Evolutionary conservation across 2,329 filamentous ascomycete genomes (phyloP).

Genomic region (Aureobasidium sp.): DNA sequence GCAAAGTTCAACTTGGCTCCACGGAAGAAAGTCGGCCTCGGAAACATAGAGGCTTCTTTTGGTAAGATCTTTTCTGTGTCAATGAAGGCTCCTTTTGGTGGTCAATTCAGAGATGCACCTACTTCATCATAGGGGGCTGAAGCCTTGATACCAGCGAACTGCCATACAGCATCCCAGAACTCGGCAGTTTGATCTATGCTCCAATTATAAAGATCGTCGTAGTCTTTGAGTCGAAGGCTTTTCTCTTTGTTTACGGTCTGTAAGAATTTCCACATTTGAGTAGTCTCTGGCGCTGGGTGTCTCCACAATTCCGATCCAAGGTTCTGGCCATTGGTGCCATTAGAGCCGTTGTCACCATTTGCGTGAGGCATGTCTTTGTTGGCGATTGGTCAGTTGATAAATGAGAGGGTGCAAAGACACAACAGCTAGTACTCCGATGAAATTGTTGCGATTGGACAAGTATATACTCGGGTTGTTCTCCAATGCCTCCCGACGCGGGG

Average conservation of each 20-base stretch:
- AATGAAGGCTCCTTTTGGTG: constrained; percentile 9
- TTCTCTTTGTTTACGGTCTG: constrained; percentile 60
- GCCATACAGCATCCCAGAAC: constrained; percentile 84
- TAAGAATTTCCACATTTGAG: constrained; percentile 39
- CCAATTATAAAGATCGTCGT: constrained; percentile 75
- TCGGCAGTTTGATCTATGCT: constrained; percentile 64
- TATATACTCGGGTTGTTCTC: constrained; percentile 1
- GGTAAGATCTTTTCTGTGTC: constrained; percentile 54
- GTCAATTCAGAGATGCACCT: constrained; percentile 18
- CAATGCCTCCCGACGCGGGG: background rate
- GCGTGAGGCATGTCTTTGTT: background rate
- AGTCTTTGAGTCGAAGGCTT: constrained; percentile 52
- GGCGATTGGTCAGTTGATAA: background rate
- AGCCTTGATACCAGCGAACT: constrained; percentile 66
- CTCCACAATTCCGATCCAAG: constrained; percentile 23
- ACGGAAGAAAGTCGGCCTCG: constrained; percentile 76
- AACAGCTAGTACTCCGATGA: background rate
- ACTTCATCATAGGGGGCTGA: constrained; percentile 55
- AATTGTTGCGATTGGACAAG: background rate
- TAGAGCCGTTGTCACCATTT: background rate
- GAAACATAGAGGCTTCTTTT: constrained; percentile 63
- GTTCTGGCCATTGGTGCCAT: background rate
- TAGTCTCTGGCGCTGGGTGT: constrained; percentile 33
- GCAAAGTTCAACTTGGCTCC: constrained; percentile 81
- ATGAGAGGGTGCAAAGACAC: background rate